Percentiles rank a stretch among this genome's conserved stretches.
These are phyloP conservation scores for Pyrenopolyporus hunteri DNA, from an alignment of 495 filamentous ascomycete genomes.

Conservation along the genomic window DNA sequence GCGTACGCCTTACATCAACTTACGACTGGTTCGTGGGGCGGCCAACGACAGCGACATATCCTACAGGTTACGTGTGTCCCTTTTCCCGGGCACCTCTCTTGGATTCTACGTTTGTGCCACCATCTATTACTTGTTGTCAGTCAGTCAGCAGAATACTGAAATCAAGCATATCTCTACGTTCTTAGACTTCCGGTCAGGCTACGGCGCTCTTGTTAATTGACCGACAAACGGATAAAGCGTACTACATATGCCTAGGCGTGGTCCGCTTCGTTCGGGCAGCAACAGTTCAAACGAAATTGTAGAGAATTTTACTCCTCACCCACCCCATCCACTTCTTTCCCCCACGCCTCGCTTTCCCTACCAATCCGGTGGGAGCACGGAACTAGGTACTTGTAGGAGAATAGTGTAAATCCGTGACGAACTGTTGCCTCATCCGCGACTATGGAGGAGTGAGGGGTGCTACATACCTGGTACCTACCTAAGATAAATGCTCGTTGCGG, in stretches of 20 bases:
- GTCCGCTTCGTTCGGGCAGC: constrained; percentile 53
- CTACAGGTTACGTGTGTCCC: not conserved
- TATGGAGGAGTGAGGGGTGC: not conserved
- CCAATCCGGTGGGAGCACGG: constrained; percentile 17
- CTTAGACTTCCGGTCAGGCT: constrained; percentile 13
- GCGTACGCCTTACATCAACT: constrained; percentile 21
- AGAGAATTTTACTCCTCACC: constrained; percentile 39
- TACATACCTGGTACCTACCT: not conserved
- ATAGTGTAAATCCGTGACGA: constrained; percentile 6
- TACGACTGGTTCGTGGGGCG: constrained; percentile 15
- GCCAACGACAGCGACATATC: constrained; percentile 8
- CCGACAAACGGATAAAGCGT: constrained; percentile 40
- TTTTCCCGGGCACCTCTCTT: not conserved
- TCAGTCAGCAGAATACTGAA: constrained; percentile 9
- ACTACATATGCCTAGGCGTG: constrained; percentile 24
- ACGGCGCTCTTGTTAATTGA: constrained; percentile 31
- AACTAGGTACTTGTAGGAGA: not conserved
- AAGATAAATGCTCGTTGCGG: not conserved
- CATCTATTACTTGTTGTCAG: not conserved
- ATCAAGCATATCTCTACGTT: constrained; percentile 4
- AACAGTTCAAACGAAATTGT: constrained; percentile 51
- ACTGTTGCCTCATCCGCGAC: constrained; percentile 3
- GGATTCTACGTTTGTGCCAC: not conserved
- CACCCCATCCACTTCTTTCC: constrained; percentile 24
- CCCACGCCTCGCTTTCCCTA: constrained; percentile 19